Conservation (phyloP, 1,139 yeast genomes). For the Debaryomyces sp. region DNA sequence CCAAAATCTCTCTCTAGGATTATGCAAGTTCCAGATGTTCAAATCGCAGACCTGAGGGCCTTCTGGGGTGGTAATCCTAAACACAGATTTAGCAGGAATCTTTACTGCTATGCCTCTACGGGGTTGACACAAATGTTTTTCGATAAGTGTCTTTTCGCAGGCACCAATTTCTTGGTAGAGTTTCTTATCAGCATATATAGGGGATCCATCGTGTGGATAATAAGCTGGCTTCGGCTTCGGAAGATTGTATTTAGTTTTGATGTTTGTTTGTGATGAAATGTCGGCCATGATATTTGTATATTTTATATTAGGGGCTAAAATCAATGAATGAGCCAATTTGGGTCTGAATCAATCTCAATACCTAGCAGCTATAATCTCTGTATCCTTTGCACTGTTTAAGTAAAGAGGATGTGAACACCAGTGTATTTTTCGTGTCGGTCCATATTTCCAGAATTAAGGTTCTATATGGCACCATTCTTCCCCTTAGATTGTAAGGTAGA, state of each 20-base stretch:
- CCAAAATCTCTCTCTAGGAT: slow-evolving; percentile 69
- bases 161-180: slow-evolving; percentile 49
- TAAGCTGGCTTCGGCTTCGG: slow-evolving; percentile 59
- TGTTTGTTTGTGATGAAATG: slow-evolving; percentile 41
- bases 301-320: neutral
- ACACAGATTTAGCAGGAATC: slow-evolving; percentile 60
- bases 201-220: slow-evolving; percentile 57
- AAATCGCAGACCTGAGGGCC: slow-evolving; percentile 75
- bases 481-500: neutral
- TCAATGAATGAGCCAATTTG: neutral
- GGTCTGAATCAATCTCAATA: neutral
- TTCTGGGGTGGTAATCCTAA: slow-evolving; percentile 63
- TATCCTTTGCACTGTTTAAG: no score
- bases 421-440: neutral
- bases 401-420: no score
- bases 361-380: no score
- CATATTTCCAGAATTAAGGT: neutral
- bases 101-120: slow-evolving; percentile 63
- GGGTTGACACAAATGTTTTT: slow-evolving; percentile 47
- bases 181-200: slow-evolving; percentile 50
- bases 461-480: neutral
- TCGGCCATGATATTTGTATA: neutral
- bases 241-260: slow-evolving; percentile 42
- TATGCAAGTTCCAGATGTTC: slow-evolving; percentile 62
- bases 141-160: slow-evolving; percentile 40